These are phyloP conservation scores for Acacia concinna DNA, from an alignment of 331 rosid genomes.

Conservation along the genomic window DNA sequence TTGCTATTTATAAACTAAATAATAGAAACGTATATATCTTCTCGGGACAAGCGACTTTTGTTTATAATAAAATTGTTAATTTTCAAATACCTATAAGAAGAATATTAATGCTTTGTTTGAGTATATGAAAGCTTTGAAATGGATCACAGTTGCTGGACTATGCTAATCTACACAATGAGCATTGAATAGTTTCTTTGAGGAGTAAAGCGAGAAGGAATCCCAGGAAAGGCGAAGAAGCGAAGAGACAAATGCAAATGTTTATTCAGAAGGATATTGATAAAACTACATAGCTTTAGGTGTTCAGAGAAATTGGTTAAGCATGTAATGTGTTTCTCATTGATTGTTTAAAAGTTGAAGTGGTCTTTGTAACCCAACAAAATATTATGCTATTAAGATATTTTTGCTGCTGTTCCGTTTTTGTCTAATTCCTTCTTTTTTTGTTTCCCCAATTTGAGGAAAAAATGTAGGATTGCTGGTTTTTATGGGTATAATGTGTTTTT, in stretches of 20 bases:
- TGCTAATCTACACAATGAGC: background rate
- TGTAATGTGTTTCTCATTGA: background rate
- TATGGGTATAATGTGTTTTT: no score
- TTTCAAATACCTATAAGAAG: background rate
- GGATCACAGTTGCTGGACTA: background rate
- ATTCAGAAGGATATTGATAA: background rate
- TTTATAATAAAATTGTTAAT: background rate
- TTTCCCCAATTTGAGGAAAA: no score
- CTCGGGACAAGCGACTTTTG: background rate
- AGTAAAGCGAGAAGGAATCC: background rate
- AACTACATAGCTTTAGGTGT: background rate
- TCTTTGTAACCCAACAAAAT: no score
- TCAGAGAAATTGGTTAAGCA: background rate
- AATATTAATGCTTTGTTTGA: background rate
- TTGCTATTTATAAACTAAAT: background rate
- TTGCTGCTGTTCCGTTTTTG: no score
- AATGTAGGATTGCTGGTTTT: no score
- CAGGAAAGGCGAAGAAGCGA: background rate
- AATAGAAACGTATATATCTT: background rate
- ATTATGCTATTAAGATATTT: no score
- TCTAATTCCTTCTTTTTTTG: no score
- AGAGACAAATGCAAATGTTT: background rate
- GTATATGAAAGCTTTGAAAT: background rate
- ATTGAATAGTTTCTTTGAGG: background rate
- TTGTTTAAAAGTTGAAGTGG: no score